phyloP scores from a whole-genome alignment of 305 asterid genomes.

The Petunia hybrid region DNA sequence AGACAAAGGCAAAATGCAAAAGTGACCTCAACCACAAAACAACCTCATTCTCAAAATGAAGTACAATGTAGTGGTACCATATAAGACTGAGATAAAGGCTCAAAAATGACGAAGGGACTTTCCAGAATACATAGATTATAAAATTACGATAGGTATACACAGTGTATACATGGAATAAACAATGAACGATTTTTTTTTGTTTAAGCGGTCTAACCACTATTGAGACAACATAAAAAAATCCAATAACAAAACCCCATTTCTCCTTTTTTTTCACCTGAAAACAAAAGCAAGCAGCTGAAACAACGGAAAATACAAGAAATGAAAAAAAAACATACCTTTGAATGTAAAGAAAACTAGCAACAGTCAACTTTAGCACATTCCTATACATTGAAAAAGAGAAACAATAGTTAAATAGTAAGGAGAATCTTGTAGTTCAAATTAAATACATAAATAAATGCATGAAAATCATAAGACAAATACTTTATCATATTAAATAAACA shows the following conservation, averaged over 20 bases:
- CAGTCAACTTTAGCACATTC: slow-evolving; percentile 31
- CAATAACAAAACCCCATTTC: background rate
- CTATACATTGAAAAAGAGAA: background rate
- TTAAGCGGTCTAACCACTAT: too few relatives aligned
- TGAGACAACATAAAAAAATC: background rate
- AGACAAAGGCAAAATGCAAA: slow-evolving; percentile 31
- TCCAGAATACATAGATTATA: background rate
- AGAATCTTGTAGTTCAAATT: slow-evolving; percentile 35
- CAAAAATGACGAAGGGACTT: slow-evolving; percentile 44
- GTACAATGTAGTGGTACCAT: slow-evolving; percentile 45
- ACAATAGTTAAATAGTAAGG: slow-evolving; percentile 22
- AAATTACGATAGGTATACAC: background rate
- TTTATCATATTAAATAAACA: slow-evolving; percentile 36
- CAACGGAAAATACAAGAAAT: slow-evolving; percentile 31
- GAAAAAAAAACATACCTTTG: slow-evolving; percentile 37
- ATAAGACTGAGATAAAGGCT: slow-evolving; percentile 38
- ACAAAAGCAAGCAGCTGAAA: slow-evolving; percentile 36
- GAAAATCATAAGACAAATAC: slow-evolving; percentile 33
- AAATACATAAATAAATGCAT: slow-evolving; percentile 29
- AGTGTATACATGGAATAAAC: background rate
- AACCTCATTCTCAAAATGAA: slow-evolving; percentile 39
- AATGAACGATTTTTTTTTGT: background rate
- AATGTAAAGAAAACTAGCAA: slow-evolving; percentile 24
- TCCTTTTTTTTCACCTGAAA: slow-evolving; percentile 49
- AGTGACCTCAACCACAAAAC: slow-evolving; percentile 36